phyloP scores from a whole-genome alignment of 768 basidiomycete genomes.

The Amyloporia xantha region DNA sequence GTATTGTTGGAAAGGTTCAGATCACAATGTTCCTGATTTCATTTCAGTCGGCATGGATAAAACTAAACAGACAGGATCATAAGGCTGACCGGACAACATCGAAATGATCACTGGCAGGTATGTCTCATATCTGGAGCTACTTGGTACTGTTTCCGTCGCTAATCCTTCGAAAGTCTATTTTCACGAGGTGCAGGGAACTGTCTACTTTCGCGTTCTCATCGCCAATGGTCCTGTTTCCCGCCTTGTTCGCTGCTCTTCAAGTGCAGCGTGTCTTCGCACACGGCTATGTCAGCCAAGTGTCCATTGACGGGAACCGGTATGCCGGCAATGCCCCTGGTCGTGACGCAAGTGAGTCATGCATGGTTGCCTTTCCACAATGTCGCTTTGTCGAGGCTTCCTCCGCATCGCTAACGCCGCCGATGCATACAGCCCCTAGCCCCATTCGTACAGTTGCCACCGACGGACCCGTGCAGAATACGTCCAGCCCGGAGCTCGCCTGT shows the following conservation, averaged over 20 bases:
- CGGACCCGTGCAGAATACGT: slow-evolving; percentile 47
- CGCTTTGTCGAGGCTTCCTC: neutral
- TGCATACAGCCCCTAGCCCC: slow-evolving; percentile 12
- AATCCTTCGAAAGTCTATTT: too few species aligned
- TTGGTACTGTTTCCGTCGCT: too few species aligned
- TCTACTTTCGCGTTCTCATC: too few species aligned
- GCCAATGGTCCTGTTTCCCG: slow-evolving; percentile 4
- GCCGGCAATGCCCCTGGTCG: slow-evolving; percentile 35
- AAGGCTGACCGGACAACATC: too few species aligned
- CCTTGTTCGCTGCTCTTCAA: slow-evolving; percentile 9
- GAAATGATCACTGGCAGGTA: too few species aligned
- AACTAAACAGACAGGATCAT: too few species aligned
- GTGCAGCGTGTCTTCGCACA: slow-evolving; percentile 32
- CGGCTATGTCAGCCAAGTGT: slow-evolving; percentile 35
- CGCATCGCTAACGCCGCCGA: neutral
- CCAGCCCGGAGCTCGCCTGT: slow-evolving; percentile 50
- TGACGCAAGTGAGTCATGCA: slow-evolving; percentile 27
- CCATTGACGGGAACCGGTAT: slow-evolving; percentile 39
- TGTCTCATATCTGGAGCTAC: too few species aligned
- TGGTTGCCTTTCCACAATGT: slow-evolving; percentile 29
- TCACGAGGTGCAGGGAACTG: too few species aligned
- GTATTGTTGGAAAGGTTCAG: too few species aligned
- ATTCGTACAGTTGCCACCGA: slow-evolving; percentile 38
- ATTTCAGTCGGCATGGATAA: too few species aligned
- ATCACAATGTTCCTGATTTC: too few species aligned